Evolutionary conservation across 495 filamentous ascomycete species (phyloP).

Genomic region (Penicillium egyptiacum): DNA sequence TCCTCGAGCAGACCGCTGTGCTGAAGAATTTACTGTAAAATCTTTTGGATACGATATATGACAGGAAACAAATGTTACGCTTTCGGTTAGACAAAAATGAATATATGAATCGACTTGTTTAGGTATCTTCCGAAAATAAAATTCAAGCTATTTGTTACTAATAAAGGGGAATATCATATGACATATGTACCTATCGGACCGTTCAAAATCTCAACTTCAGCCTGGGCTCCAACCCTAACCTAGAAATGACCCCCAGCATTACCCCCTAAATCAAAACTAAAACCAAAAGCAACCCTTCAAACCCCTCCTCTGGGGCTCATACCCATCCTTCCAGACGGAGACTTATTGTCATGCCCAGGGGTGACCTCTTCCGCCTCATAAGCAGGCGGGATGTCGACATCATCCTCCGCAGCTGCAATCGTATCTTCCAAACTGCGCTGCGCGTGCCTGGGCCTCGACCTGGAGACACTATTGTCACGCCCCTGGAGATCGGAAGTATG

Average conservation of each 20-base stretch:
- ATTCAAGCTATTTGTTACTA: neutral
- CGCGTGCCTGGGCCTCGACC: neutral
- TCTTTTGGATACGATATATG: constrained; percentile 14
- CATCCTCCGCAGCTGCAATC: neutral
- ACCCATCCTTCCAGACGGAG: constrained; percentile 14
- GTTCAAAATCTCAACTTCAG: constrained; percentile 3
- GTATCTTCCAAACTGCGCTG: constrained; percentile 1
- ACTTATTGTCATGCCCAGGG: constrained; percentile 13
- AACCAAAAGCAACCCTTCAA: neutral
- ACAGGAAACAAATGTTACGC: constrained; percentile 5
- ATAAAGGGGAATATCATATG: constrained; percentile 1
- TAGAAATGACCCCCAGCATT: neutral
- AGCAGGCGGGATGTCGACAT: constrained; percentile 18
- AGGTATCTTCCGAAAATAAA: neutral
- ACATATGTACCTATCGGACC: neutral
- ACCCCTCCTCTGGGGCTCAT: neutral
- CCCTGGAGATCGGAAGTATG: neutral
- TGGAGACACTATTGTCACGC: neutral
- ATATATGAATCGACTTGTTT: constrained; percentile 4
- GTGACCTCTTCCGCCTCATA: constrained; percentile 13
- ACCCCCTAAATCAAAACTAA: neutral
- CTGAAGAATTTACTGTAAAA: constrained; percentile 53
- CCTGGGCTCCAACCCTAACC: neutral
- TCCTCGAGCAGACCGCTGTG: constrained; percentile 75
- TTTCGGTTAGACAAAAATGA: constrained; percentile 33